These are phyloP conservation scores for Pholiota molesta DNA, from an alignment of 768 basidiomycete species.

Conservation along the genomic window DNA sequence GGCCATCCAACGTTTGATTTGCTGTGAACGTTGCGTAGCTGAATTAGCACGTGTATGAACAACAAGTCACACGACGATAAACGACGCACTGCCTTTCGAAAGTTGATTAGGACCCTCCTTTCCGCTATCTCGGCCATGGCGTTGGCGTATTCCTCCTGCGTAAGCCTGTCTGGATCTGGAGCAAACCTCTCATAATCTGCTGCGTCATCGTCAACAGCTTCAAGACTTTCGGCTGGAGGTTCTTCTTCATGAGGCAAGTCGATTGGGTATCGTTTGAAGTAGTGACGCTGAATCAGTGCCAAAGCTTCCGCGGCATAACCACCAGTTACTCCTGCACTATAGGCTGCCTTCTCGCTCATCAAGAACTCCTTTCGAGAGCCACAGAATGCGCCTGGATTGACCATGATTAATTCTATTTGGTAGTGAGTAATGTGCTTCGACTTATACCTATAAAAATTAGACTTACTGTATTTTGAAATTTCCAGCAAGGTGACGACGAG, in stretches of 20 bases:
- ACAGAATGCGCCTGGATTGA: neutral
- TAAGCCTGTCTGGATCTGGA: constrained; percentile 3
- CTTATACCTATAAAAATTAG: no score
- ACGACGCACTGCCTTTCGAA: constrained; percentile 3
- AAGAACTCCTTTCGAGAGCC: neutral
- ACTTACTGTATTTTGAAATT: no score
- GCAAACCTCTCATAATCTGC: neutral
- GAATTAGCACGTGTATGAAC: neutral
- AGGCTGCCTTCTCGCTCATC: neutral
- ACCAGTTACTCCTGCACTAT: neutral
- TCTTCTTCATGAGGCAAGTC: neutral
- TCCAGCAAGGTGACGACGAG: no score
- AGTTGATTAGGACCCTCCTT: neutral
- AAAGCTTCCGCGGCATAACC: neutral
- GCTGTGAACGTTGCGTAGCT: constrained; percentile 10
- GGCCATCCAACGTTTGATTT: constrained; percentile 17
- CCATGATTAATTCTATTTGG: neutral
- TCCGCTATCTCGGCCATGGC: neutral
- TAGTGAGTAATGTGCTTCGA: no score
- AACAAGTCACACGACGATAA: neutral
- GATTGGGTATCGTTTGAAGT: neutral
- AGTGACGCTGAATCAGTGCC: neutral
- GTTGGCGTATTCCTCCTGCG: neutral
- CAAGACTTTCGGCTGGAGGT: neutral
- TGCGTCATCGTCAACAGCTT: neutral